phyloP scores from a whole-genome alignment of 1,284 basidiomycete species.

The Sporisorium scitamineum region DNA sequence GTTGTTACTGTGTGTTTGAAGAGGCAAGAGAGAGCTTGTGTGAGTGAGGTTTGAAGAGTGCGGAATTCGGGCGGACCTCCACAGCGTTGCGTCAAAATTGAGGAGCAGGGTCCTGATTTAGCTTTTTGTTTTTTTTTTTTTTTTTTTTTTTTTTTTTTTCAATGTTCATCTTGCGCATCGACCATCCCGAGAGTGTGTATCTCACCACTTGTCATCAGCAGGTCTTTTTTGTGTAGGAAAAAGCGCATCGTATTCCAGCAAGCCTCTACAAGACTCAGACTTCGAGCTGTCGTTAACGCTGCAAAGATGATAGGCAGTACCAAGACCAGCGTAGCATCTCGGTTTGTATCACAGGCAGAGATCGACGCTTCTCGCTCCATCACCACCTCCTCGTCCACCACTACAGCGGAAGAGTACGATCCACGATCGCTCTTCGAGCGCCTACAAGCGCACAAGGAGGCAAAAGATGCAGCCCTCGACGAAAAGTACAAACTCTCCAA shows the following conservation, averaged over 20 bases:
- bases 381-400: background rate
- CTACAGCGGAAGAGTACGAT: constrained; percentile 34
- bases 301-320: background rate
- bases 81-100: background rate
- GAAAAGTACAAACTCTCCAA: constrained; percentile 63
- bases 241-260: too few species aligned
- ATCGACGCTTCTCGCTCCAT: constrained; percentile 20
- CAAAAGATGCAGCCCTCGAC: constrained; percentile 61
- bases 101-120: background rate
- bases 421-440: constrained; percentile 51
- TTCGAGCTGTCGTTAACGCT: too few species aligned
- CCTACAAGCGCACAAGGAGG: constrained; percentile 57
- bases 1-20: background rate
- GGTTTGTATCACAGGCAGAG: constrained; percentile 42
- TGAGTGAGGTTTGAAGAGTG: background rate
- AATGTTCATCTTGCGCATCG: too few species aligned
- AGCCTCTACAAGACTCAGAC: too few species aligned
- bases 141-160: too few species aligned
- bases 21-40: background rate
- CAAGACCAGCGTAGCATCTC: constrained; percentile 17
- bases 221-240: too few species aligned
- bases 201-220: too few species aligned
- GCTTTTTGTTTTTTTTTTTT: background rate
- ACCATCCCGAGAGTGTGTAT: too few species aligned
- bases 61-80: background rate